These are phyloP conservation scores for Thamnidium elegans DNA, from an alignment of 192 early-diverging fungal species.

Conservation along the genomic window DNA sequence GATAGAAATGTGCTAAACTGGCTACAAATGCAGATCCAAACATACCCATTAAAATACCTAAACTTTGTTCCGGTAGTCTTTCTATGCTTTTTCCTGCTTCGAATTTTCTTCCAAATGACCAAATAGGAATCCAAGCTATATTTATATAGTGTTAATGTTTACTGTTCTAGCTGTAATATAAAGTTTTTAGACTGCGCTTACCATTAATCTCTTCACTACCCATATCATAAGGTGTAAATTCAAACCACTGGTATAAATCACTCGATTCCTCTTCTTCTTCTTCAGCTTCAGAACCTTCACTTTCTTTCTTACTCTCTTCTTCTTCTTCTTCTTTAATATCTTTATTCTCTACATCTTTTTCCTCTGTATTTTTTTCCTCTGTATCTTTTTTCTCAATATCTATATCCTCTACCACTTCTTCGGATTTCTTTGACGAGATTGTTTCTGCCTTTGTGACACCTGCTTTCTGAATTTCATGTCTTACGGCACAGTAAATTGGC, in stretches of 20 bases:
- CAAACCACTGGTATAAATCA: slow-evolving; percentile 76
- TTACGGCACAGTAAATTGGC: slow-evolving; percentile 73
- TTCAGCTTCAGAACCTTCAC: slow-evolving; percentile 10
- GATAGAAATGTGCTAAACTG: slow-evolving; percentile 46
- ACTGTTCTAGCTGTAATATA: too few species aligned
- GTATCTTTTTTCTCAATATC: slow-evolving; percentile 14
- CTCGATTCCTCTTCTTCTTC: slow-evolving; percentile 18
- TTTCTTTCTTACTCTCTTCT: not conserved
- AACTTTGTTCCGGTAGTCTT: slow-evolving; percentile 63
- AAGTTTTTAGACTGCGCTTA: slow-evolving; percentile 9
- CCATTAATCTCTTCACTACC: slow-evolving; percentile 72
- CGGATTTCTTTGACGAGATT: not conserved
- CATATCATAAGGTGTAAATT: slow-evolving; percentile 74
- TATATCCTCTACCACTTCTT: not conserved
- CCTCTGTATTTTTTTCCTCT: slow-evolving; percentile 22
- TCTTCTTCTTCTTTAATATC: not conserved
- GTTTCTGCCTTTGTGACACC: too few species aligned
- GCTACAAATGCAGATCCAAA: slow-evolving; percentile 52
- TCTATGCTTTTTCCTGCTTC: slow-evolving; percentile 54
- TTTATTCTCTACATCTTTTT: slow-evolving; percentile 34
- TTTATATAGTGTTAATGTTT: too few species aligned
- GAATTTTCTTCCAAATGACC: slow-evolving; percentile 74
- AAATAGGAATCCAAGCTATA: slow-evolving; percentile 72
- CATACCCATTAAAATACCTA: slow-evolving; percentile 63
- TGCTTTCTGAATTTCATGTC: slow-evolving; percentile 50